Evolutionary conservation across 73 alveolate genomes (phyloP), one percentile per base, ranked within the genome.

Genomic region (Symbiodinium pilosum): DNA sequence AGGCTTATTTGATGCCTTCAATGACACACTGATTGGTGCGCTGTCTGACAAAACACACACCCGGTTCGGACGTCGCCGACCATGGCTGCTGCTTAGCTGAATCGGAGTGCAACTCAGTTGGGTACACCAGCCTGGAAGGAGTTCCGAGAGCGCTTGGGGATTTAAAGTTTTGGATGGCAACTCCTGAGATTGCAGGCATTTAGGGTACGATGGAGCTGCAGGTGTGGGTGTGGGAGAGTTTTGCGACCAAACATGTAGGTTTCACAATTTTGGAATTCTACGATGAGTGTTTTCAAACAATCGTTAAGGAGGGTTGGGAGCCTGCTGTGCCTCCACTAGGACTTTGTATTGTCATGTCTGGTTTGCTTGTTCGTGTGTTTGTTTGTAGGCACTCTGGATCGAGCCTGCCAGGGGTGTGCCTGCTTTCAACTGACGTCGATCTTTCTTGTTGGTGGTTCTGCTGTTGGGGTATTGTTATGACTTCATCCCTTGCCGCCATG

Each of bases 21-120:
- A 91, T 34, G 97, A 91, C 77, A 91, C 97, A 28, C 84, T 91
- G 88, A 91, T 91, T 21, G 97, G 97, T n/a, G 97, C 97, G 47
- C 87, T 91, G 36, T 91, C 97, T 21, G 97, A 64, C 77, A 64
- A 64, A 36, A 64, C 77, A 16, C 77, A 36, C 77, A 64, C 77
- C 7, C 77, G 77, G 11, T 51, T 8, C 75, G 97, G 97, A 5
- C 87, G 97, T 26, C 97, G 97, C 18, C 87, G 97, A 14, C 97
- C 97, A 12, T 91, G 97, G 97, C 54, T 91, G 88, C 77, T 14
- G 38, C 77, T 64, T 36, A 36, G 77, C 32, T 24, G 77, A 16
- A 30, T 12, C 71, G 4, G 71, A 21, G n/a, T 4, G 71, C 26
- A 21, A 21, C n/a, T 54, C 71, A 1, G 71, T 54, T 30, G 7